These are phyloP conservation scores for Thraustochytrium sp. DNA, from an alignment of 352 stramenopile species.

Conservation along the genomic window DNA sequence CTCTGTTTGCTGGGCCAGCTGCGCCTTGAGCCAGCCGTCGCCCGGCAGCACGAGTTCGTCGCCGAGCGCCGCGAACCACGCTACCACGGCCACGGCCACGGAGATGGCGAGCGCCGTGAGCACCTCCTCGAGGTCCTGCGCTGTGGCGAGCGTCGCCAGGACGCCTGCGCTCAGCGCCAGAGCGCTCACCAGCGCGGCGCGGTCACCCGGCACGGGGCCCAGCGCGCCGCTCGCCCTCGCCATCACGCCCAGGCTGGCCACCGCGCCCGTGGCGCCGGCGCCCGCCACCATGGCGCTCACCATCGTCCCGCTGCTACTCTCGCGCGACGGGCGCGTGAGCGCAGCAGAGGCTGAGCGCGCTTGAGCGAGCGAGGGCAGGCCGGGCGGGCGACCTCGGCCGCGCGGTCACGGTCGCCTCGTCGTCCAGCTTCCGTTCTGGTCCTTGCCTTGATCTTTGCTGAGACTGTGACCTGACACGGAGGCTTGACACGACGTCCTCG, in stretches of 20 bases:
- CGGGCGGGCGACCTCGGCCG: neutral
- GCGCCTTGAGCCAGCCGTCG: neutral
- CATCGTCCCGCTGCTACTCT: neutral
- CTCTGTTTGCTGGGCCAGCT: neutral
- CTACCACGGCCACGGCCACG: neutral
- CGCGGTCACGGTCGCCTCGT: neutral
- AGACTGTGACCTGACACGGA: too few species aligned
- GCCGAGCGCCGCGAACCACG: constrained; percentile 10
- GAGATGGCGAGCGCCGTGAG: neutral
- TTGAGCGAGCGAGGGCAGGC: neutral
- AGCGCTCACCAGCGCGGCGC: neutral
- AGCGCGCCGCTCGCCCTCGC: neutral
- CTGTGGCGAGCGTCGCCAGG: too few species aligned
- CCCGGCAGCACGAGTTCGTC: constrained; percentile 31
- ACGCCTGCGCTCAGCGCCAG: neutral
- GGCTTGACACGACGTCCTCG: too few species aligned
- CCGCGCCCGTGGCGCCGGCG: too few species aligned
- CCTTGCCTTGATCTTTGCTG: too few species aligned
- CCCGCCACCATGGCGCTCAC: too few species aligned
- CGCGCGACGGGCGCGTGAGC: neutral
- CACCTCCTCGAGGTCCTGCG: too few species aligned
- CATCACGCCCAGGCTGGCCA: neutral
- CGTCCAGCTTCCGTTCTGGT: too few species aligned
- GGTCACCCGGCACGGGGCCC: neutral
- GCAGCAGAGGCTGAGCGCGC: neutral